Evolutionary conservation across 306 rosid genomes (phyloP).

Genomic region (Albizia julibrissin): DNA sequence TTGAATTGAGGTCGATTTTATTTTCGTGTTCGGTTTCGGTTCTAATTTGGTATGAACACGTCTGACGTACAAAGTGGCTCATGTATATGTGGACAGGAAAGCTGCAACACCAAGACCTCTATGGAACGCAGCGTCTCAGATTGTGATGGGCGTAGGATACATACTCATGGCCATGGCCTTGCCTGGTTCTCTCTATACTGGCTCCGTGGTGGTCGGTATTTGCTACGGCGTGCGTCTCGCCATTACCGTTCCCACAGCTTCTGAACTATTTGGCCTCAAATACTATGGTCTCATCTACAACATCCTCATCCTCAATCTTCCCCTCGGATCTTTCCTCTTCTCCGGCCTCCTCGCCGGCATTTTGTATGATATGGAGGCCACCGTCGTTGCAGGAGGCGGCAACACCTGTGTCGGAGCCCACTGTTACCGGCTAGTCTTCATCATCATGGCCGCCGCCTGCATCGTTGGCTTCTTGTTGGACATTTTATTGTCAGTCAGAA

Average conservation of each 20-base stretch:
- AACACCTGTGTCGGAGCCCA: slow-evolving; percentile 87
- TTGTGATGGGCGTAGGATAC: slow-evolving; percentile 65
- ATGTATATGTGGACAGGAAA: slow-evolving; percentile 36
- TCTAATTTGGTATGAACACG: too few relatives aligned
- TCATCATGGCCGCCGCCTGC: slow-evolving; percentile 75
- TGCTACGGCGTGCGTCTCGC: slow-evolving; percentile 71
- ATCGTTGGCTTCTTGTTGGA: slow-evolving; percentile 76
- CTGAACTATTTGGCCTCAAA: slow-evolving; percentile 62
- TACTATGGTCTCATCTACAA: slow-evolving; percentile 79
- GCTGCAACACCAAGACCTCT: slow-evolving; percentile 63
- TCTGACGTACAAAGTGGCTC: too few relatives aligned
- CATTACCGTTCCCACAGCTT: slow-evolving; percentile 60
- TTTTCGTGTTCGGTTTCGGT: too few relatives aligned
- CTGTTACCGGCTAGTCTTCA: slow-evolving; percentile 73
- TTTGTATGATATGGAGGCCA: slow-evolving; percentile 84
- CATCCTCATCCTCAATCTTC: slow-evolving; percentile 85
- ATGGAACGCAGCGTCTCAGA: slow-evolving; percentile 56
- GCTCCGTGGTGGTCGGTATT: slow-evolving; percentile 57
- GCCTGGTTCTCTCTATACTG: slow-evolving; percentile 69
- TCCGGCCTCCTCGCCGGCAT: slow-evolving; percentile 87
- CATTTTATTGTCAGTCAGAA: slow-evolving; percentile 59
- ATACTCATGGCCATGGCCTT: slow-evolving; percentile 53
- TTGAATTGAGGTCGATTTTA: too few relatives aligned
- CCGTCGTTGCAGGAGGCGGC: slow-evolving; percentile 67
- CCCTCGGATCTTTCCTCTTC: slow-evolving; percentile 91